Percentiles rank a stretch among this genome's conserved stretches.
These are phyloP conservation scores for Phanerodontia chrysosporium DNA, from an alignment of 768 basidiomycete genomes.

Conservation along the genomic window DNA sequence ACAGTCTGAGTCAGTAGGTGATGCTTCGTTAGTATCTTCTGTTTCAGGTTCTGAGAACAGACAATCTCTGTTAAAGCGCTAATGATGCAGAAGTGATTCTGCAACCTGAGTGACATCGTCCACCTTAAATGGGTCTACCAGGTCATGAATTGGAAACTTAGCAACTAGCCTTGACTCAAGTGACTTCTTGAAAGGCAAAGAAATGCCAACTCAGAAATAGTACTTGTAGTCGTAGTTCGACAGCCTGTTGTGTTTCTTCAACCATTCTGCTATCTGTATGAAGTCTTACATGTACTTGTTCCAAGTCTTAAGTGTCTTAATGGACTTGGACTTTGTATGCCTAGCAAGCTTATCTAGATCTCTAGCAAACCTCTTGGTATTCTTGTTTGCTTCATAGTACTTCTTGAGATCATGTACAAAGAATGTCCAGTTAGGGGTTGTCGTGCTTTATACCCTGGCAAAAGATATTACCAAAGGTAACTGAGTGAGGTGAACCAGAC, in stretches of 20 bases:
- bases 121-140: neutral
- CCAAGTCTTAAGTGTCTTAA: neutral
- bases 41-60: neutral
- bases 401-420: neutral
- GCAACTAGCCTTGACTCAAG: neutral
- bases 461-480: too few relatives aligned
- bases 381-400: slow-evolving; percentile 1
- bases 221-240: neutral
- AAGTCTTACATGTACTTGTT: slow-evolving; percentile 1
- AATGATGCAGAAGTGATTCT: neutral
- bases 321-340: neutral
- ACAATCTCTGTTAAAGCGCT: neutral
- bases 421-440: neutral
- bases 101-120: neutral
- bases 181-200: neutral
- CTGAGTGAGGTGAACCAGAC: too few relatives aligned
- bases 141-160: neutral
- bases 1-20: neutral
- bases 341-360: neutral
- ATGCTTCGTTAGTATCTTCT: neutral
- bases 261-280: slow-evolving; percentile 5
- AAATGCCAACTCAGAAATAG: slow-evolving; percentile 2
- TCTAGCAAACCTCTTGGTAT: neutral
- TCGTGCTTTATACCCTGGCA: too few relatives aligned
- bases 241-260: neutral